Base-by-base conservation (phyloP, 345 rosid species). In the Arabidopsis arenosa region DNA sequence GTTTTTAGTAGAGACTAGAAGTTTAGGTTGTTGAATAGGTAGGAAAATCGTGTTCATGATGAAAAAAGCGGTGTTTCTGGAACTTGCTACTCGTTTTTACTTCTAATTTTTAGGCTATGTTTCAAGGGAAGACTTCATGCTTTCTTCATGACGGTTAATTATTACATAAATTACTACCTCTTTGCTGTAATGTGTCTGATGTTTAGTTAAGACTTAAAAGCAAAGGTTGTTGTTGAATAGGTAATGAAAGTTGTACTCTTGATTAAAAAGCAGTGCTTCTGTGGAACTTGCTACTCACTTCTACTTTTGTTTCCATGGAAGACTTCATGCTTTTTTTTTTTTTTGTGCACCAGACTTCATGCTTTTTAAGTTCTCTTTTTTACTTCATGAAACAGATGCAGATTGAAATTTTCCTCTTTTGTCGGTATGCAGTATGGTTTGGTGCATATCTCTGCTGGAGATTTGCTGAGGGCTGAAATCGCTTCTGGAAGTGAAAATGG, bases 381-480 rank as follows among this genome's bases (percentile, higher is more conserved):
- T n/a, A 36, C 64, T 23, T 36, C 44, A 14, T 44, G 47, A 33
- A 73, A 65, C 56, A 77, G 57, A 68, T 55, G 52, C 28, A 66
- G 70, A 61, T 63, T 74, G 68, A 64, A 18, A 75, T 51, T 66
- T 68, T 84, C 72, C 39, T 80, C 78, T 58, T 84, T 79, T 6
- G n/a, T 57, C 2, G 7, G 54, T 77, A 72, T 90, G 84, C 91
- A 94, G 98, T 92, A 92, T 72, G 92, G 85, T 72, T 89, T 94
- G 87, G 97, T 89, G 73, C 98, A 92, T 53, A 72, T 94, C 80
- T 88, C 98, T 70, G 97, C 96, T 76, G 96, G 97, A 61, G 97
- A 94, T 85, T 80, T 92, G 52, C 81, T 94, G 74, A 85, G 96
- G 80, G 88, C 87, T 11, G 95, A 94, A 80, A 73, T 94, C 59